phyloP scores from a whole-genome alignment of 148 eudicot species.

The Chenopodium suecicum region DNA sequence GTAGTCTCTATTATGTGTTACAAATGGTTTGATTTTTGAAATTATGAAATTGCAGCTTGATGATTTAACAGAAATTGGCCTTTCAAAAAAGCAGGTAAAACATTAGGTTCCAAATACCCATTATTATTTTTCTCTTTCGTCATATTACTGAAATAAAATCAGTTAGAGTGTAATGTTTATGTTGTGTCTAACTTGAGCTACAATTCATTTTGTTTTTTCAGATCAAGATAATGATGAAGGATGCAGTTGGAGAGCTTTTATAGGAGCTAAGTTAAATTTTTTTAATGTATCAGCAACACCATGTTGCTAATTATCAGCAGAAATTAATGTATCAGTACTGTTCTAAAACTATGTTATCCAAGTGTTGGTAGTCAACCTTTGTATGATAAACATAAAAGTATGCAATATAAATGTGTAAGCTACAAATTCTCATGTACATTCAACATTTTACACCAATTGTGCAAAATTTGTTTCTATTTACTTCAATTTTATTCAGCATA shows the following conservation, averaged over 20 bases:
- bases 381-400: neutral
- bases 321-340: neutral
- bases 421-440: neutral
- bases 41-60: constrained; percentile 51
- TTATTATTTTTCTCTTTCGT: too few relatives aligned
- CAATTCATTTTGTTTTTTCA: neutral
- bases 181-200: neutral
- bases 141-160: neutral
- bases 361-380: neutral
- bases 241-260: constrained; percentile 27
- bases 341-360: neutral
- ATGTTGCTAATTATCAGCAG: constrained; percentile 23
- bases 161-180: neutral
- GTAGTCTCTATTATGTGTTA: neutral
- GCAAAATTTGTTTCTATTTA: neutral
- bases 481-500: too few relatives aligned
- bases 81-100: constrained; percentile 69
- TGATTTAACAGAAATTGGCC: constrained; percentile 71
- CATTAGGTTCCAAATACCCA: neutral
- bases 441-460: neutral
- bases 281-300: constrained; percentile 23
- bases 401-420: neutral
- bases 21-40: neutral
- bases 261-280: neutral
- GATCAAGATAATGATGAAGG: constrained; percentile 32